Conservation (phyloP, 768 basidiomycete species). For the Tulasnella sp. region DNA sequence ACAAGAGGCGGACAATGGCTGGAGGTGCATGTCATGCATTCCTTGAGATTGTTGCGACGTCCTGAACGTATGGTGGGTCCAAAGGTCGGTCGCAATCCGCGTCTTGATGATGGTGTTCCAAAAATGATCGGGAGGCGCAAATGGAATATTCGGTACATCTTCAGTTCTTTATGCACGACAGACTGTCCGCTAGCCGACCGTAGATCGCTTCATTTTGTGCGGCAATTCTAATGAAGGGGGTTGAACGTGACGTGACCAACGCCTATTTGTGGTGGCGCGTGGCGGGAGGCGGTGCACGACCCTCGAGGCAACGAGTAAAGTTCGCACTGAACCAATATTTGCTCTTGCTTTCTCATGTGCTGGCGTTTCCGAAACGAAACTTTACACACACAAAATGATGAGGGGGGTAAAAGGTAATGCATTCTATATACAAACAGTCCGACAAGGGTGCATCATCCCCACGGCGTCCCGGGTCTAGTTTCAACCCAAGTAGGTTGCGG, state of each 20-base stretch:
- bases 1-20: too few relatives aligned
- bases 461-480: background rate
- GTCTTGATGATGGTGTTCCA: too few relatives aligned
- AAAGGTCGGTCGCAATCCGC: too few relatives aligned
- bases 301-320: too few relatives aligned
- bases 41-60: too few relatives aligned
- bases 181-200: background rate
- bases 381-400: background rate
- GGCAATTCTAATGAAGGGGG: too few relatives aligned
- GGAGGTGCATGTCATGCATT: too few relatives aligned
- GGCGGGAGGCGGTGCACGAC: too few relatives aligned
- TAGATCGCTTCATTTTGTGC: background rate
- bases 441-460: background rate
- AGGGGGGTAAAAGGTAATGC: background rate
- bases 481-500: background rate
- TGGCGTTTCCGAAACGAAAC: background rate
- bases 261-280: too few relatives aligned
- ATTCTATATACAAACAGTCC: background rate
- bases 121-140: too few relatives aligned
- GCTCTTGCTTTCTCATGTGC: background rate
- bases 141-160: background rate
- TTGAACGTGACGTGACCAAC: too few relatives aligned
- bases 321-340: background rate
- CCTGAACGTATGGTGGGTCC: too few relatives aligned
- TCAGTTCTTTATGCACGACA: background rate